phyloP scores from a whole-genome alignment of 1,284 basidiomycete species.

The Ceratobasidium sp. region DNA sequence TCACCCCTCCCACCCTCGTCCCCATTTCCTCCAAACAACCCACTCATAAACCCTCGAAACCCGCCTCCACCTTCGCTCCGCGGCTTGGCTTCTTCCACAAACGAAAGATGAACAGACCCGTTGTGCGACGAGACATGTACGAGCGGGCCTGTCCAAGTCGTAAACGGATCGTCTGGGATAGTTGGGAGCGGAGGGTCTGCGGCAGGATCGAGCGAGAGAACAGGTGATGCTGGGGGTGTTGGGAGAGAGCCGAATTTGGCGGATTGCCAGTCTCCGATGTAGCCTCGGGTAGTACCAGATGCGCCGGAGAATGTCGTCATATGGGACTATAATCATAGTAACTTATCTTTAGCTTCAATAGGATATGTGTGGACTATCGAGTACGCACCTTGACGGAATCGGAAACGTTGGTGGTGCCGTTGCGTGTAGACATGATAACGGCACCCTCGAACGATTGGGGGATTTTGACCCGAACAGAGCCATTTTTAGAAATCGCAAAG shows the following conservation, averaged over 20 bases:
- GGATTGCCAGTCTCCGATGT: slow-evolving; percentile 32
- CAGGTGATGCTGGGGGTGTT: background rate
- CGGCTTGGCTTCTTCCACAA: background rate
- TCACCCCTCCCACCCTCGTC: background rate
- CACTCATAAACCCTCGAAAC: slow-evolving; percentile 18
- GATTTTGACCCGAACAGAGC: slow-evolving; percentile 17
- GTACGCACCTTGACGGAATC: slow-evolving; percentile 22
- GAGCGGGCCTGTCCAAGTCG: slow-evolving; percentile 19
- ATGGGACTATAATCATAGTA: background rate
- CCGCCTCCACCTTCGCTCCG: background rate
- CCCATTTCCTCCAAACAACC: slow-evolving; percentile 20
- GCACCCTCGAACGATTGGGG: slow-evolving; percentile 33
- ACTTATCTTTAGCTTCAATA: background rate
- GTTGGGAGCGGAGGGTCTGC: slow-evolving; percentile 19
- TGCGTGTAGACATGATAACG: background rate
- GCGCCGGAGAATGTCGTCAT: slow-evolving; percentile 18
- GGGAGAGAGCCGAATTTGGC: slow-evolving; percentile 4
- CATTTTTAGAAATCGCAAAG: slow-evolving; percentile 23
- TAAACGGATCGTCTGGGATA: slow-evolving; percentile 11
- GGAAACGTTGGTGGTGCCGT: slow-evolving; percentile 22
- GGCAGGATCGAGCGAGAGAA: slow-evolving; percentile 4
- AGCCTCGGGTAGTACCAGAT: slow-evolving; percentile 15
- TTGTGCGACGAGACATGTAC: slow-evolving; percentile 17
- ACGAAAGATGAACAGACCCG: slow-evolving; percentile 22
- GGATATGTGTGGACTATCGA: background rate